These are phyloP conservation scores for Sinapis alba DNA, from an alignment of 441 rosid genomes.

Conservation along the genomic window DNA sequence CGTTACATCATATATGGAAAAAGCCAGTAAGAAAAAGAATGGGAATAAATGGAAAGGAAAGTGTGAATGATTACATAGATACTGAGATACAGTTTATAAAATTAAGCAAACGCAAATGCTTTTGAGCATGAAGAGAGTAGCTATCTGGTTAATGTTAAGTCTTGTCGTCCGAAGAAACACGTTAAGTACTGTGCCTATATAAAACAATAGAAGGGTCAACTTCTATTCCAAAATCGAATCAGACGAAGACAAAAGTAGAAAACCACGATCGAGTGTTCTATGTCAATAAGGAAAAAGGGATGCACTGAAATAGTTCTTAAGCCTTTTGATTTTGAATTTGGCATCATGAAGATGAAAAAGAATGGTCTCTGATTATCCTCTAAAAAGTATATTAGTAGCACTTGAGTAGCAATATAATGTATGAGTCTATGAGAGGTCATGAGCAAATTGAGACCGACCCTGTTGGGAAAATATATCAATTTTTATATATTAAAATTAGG, in stretches of 20 bases:
- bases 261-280: constrained; percentile 25
- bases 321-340: constrained; percentile 17
- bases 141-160: constrained; percentile 32
- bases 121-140: constrained; percentile 28
- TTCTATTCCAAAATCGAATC: constrained; percentile 30
- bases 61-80: constrained; percentile 24
- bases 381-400: constrained; percentile 18
- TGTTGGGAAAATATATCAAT: neutral
- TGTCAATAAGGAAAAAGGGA: constrained; percentile 26
- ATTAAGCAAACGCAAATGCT: constrained; percentile 22
- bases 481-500: neutral
- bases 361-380: constrained; percentile 32
- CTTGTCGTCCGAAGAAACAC: constrained; percentile 30
- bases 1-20: neutral
- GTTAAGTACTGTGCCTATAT: constrained; percentile 6
- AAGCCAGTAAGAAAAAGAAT: neutral
- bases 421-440: neutral
- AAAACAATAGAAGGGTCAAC: constrained; percentile 44
- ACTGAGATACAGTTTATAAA: neutral
- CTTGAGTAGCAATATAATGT: constrained; percentile 18
- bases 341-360: constrained; percentile 31
- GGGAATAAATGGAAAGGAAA: constrained; percentile 28
- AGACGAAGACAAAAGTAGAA: constrained; percentile 35
- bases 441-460: neutral
- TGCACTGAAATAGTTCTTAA: constrained; percentile 1